Conservation (phyloP, 768 basidiomycete genomes). For the Trametopsis cervina region DNA sequence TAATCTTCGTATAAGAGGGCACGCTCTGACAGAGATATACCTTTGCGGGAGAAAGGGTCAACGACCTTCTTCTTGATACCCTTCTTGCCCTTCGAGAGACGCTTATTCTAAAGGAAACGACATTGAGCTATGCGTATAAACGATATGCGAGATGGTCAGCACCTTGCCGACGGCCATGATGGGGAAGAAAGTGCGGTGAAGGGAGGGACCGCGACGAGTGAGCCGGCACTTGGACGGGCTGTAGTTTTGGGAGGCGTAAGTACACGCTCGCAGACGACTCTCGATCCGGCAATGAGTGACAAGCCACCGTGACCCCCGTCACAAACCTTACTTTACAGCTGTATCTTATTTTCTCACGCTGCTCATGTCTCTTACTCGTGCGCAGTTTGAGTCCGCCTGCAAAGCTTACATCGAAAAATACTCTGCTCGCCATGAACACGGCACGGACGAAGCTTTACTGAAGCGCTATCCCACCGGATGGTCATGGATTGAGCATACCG, state of each 20-base stretch:
- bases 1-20: background rate
- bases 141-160: slow-evolving; percentile 18
- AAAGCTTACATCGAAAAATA: slow-evolving; percentile 38
- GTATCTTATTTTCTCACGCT: slow-evolving; percentile 42
- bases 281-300: slow-evolving; percentile 2
- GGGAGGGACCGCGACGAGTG: slow-evolving; percentile 32
- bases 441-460: background rate
- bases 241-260: slow-evolving; percentile 29
- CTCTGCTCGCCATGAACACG: slow-evolving; percentile 1
- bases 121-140: background rate
- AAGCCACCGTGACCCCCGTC: slow-evolving; percentile 9
- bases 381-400: slow-evolving; percentile 55
- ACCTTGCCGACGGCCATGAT: slow-evolving; percentile 91
- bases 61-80: slow-evolving; percentile 99
- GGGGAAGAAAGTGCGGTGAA: slow-evolving; percentile 30
- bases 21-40: slow-evolving; percentile 34
- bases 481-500: slow-evolving; percentile 55
- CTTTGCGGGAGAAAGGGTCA: slow-evolving; percentile 99
- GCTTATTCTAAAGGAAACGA: slow-evolving; percentile 70
- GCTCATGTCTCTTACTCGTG: slow-evolving; percentile 44
- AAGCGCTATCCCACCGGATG: slow-evolving; percentile 33
- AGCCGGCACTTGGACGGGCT: slow-evolving; percentile 45
- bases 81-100: slow-evolving; percentile 96
- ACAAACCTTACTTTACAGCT: slow-evolving; percentile 50
- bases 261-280: background rate